These are phyloP conservation scores for Trametes coccinea DNA, from an alignment of 768 basidiomycete genomes.

Conservation along the genomic window DNA sequence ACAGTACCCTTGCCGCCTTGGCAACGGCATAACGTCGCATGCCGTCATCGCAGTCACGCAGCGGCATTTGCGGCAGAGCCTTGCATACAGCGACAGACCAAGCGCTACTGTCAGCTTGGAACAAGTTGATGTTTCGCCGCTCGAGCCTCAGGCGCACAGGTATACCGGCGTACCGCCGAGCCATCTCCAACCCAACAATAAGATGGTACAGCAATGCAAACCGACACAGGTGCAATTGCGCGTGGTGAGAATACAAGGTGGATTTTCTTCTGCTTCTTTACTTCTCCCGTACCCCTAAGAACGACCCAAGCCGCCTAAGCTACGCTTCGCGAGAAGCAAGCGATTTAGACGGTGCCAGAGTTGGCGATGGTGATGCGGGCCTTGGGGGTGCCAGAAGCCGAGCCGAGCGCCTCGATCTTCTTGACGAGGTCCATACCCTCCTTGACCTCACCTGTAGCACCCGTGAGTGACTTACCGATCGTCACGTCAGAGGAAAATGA, in stretches of 20 bases:
- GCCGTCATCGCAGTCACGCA: no score
- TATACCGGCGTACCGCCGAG: no score
- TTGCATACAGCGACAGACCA: no score
- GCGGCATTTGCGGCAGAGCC: no score
- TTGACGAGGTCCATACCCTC: slow-evolving; percentile 66
- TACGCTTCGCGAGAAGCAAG: background rate
- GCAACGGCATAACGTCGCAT: no score
- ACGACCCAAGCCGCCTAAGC: background rate
- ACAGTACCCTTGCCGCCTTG: no score
- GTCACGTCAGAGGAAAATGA: background rate
- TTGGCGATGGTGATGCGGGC: slow-evolving; percentile 27
- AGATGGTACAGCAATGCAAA: background rate
- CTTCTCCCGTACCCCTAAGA: slow-evolving; percentile 13
- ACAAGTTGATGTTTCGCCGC: no score
- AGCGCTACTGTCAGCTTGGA: no score
- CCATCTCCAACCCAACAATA: background rate
- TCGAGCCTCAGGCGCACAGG: no score
- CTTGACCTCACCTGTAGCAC: slow-evolving; percentile 49
- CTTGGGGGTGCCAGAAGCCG: slow-evolving; percentile 32
- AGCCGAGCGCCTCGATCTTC: slow-evolving; percentile 47
- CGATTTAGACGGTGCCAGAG: slow-evolving; percentile 27
- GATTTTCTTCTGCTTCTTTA: slow-evolving; percentile 26
- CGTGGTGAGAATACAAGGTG: slow-evolving; percentile 24
- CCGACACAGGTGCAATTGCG: slow-evolving; percentile 11
- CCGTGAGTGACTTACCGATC: background rate